Base-by-base conservation (phyloP, 2,329 filamentous ascomycete species). In the Fusarium chaquense region DNA sequence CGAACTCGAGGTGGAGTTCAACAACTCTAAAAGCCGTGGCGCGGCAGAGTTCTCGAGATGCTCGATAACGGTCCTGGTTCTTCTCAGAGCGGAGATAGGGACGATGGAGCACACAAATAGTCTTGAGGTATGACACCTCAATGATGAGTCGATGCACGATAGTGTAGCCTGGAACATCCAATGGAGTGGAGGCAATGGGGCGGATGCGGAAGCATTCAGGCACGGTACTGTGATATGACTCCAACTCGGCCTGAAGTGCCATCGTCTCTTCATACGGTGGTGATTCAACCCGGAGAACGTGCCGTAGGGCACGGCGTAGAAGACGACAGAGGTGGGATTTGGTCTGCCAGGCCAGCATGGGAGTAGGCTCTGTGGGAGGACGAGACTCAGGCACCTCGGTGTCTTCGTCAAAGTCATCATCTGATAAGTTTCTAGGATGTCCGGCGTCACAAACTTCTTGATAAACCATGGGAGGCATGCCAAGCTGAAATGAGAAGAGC, bases 351-450 rank as follows among this genome's bases (percentile, higher is more conserved):
- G 81, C 83, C 5, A 86, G 75, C 38, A 81, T 77, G 9, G 81
- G 80, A 3, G 82, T 83, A 18, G 81, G 77, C 43, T 85, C 83
- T 0, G 80, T 80, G 24, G 78, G 73, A 4, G 82, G 79, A 2
- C 84, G 78, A 4, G 82, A 78, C 0, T 78, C 76, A 2, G 84
- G 84, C 52, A 85, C 76, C 6, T 80, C 76, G 13, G 75, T 73
- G 22, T 79, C 76, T 71, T 86, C 84, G 68, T 85, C 83, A 67
- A 87, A 86, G 70, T 87, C 85, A 15, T 82, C 79, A 64, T 87
- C 85, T 51, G 76, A 78, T 10, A 86, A 75, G 69, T 85, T 86
- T 10, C 79, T 76, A 11, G 84, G 84, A 20, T 81, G 77, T 12
- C 77, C 79, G 3, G 81, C 83, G 69, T 86, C 84, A 69, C 80